Evolutionary conservation across 2,329 filamentous ascomycete genomes (phyloP).

Genomic region (Fusarium armeniacum): DNA sequence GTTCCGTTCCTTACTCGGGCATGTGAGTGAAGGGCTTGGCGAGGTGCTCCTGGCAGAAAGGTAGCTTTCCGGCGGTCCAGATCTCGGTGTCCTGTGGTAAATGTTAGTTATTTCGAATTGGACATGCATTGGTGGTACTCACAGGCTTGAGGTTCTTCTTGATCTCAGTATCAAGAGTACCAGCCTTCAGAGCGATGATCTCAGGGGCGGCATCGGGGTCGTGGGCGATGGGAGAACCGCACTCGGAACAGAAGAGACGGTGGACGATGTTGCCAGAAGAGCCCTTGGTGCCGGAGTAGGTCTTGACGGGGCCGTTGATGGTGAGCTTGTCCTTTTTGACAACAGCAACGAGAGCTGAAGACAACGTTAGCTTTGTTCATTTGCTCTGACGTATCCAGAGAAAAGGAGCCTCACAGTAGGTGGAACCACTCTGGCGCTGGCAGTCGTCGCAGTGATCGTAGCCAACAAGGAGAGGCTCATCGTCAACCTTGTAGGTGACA

Average conservation of each 20-base stretch:
- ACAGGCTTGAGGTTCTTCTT: constrained; percentile 78
- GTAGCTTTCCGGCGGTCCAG: constrained; percentile 77
- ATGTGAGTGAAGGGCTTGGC: constrained; percentile 74
- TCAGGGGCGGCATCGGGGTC: constrained; percentile 78
- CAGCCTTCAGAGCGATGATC: constrained; percentile 78
- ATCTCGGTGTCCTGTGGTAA: constrained; percentile 73
- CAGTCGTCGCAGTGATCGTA: constrained; percentile 82
- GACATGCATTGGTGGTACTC: constrained; percentile 46
- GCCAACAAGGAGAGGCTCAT: constrained; percentile 67
- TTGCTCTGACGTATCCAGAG: background rate
- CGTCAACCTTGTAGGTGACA: constrained; percentile 75
- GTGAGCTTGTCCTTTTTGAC: constrained; percentile 76
- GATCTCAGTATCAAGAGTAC: constrained; percentile 72
- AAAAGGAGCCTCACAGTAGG: constrained; percentile 69
- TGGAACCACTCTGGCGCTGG: constrained; percentile 77
- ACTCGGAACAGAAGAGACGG: constrained; percentile 78
- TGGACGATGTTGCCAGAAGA: constrained; percentile 74
- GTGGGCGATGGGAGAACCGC: constrained; percentile 78
- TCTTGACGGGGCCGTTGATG: constrained; percentile 75
- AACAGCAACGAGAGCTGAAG: constrained; percentile 73
- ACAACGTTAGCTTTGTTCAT: constrained; percentile 15
- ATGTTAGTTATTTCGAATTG: constrained; percentile 23
- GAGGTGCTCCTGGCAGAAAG: constrained; percentile 76
- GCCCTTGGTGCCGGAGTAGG: constrained; percentile 68
- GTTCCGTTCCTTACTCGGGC: constrained; percentile 63